Percentiles rank a stretch among this genome's conserved stretches.
These are phyloP conservation scores for Miscanthus lutarioriparius DNA, from an alignment of 176 grass and related monocot genomes.

Conservation along the genomic window DNA sequence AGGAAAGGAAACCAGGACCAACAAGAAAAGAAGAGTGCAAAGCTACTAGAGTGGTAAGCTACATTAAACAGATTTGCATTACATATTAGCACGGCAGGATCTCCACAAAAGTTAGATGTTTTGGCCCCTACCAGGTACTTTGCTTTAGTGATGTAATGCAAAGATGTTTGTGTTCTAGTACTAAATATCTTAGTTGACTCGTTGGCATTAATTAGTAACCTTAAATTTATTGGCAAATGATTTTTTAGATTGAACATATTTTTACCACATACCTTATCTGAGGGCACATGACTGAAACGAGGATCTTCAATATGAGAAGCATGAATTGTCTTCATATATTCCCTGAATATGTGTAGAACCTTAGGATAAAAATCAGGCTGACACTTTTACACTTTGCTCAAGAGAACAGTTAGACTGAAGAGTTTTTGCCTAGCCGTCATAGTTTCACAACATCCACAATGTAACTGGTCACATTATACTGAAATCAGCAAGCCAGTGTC, in stretches of 20 bases:
- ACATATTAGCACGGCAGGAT: not conserved
- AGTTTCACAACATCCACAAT: not conserved
- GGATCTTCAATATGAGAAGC: conserved; percentile 39
- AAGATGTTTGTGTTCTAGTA: not conserved
- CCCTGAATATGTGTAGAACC: conserved; percentile 44
- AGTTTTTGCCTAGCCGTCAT: not conserved
- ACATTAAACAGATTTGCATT: not conserved
- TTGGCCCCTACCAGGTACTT: not conserved
- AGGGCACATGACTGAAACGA: conserved; percentile 71
- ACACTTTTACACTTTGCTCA: not conserved
- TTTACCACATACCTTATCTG: conserved; percentile 62
- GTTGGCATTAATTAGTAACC: not conserved
- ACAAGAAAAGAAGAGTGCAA: not conserved
- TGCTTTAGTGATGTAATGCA: not conserved
- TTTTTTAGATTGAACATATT: conserved; percentile 2
- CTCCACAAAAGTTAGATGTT: not conserved
- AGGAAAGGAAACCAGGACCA: not conserved
- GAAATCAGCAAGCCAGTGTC: not conserved
- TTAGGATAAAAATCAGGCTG: not conserved
- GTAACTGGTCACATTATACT: not conserved
- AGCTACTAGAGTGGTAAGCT: not conserved
- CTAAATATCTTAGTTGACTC: not conserved
- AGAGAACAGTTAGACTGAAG: not conserved
- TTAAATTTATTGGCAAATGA: not conserved
- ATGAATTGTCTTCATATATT: conserved; percentile 38